These are phyloP conservation scores for Aspergillus felis DNA, from an alignment of 2,329 filamentous ascomycete species.

Conservation along the genomic window DNA sequence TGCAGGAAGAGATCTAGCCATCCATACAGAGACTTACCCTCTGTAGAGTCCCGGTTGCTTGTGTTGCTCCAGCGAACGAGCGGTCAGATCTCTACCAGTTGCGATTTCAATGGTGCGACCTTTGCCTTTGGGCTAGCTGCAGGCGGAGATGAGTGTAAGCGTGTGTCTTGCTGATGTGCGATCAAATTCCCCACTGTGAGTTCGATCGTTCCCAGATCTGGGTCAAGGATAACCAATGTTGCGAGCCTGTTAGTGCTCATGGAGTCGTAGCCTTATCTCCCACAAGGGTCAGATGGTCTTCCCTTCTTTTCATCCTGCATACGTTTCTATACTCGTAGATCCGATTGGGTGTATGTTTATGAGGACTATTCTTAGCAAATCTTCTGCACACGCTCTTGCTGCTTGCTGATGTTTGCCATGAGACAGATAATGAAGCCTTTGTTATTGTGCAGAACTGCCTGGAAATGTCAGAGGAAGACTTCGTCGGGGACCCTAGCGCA, in stretches of 20 bases:
- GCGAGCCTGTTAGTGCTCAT: not conserved
- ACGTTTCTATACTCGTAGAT: not conserved
- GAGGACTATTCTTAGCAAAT: not conserved
- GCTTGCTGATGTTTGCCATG: not conserved
- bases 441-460: not conserved
- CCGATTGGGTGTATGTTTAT: not conserved
- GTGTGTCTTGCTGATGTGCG: conserved; percentile 13
- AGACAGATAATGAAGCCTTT: not conserved
- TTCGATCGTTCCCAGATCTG: conserved; percentile 22
- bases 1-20: conserved; percentile 18
- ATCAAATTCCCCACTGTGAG: conserved; percentile 16
- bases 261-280: not conserved
- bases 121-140: conserved; percentile 11
- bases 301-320: not conserved
- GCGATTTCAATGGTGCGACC: conserved; percentile 16
- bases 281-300: not conserved
- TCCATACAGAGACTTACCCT: conserved; percentile 9
- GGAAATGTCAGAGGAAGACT: not conserved
- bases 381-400: too few species aligned
- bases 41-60: conserved; percentile 5
- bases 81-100: conserved; percentile 16
- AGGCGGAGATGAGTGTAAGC: conserved; percentile 7
- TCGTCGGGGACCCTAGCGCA: not conserved
- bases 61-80: conserved; percentile 9
- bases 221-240: conserved; percentile 7